These are phyloP conservation scores for Solanum sejunctum DNA, from an alignment of 257 asterid species.

Conservation along the genomic window DNA sequence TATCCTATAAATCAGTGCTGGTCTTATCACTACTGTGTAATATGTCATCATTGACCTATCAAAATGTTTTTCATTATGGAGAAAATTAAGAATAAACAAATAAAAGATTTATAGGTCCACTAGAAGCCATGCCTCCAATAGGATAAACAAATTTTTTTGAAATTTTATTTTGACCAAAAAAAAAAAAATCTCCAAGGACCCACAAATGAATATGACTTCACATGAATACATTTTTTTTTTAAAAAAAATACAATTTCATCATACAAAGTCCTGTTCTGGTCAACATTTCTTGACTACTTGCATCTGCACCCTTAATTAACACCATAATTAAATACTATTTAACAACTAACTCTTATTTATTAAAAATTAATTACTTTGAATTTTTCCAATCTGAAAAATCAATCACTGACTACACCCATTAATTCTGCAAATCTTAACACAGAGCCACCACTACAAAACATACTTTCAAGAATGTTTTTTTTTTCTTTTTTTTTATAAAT, in stretches of 20 bases:
- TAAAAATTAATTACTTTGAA: not conserved
- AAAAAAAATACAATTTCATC: not conserved
- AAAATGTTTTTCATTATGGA: not conserved
- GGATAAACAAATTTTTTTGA: not conserved
- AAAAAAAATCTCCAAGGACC: not conserved
- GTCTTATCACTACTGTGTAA: no score
- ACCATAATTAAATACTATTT: not conserved
- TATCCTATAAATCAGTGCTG: no score
- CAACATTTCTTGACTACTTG: not conserved
- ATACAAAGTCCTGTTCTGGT: not conserved
- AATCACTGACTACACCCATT: not conserved
- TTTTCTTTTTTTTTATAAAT: no score
- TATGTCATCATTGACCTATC: not conserved
- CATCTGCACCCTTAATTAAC: not conserved
- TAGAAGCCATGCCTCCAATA: not conserved
- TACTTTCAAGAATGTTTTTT: conserved; percentile 4
- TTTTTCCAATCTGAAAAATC: not conserved
- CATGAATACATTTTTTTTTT: not conserved
- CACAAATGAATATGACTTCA: not conserved
- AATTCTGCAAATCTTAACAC: not conserved
- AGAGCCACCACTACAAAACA: not conserved
- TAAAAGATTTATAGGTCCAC: not conserved
- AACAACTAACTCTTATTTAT: not conserved
- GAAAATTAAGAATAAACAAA: not conserved
- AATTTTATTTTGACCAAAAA: no score